These are phyloP conservation scores for Trichoderma sp. DNA, from an alignment of 2,329 filamentous ascomycete species.

Conservation along the genomic window DNA sequence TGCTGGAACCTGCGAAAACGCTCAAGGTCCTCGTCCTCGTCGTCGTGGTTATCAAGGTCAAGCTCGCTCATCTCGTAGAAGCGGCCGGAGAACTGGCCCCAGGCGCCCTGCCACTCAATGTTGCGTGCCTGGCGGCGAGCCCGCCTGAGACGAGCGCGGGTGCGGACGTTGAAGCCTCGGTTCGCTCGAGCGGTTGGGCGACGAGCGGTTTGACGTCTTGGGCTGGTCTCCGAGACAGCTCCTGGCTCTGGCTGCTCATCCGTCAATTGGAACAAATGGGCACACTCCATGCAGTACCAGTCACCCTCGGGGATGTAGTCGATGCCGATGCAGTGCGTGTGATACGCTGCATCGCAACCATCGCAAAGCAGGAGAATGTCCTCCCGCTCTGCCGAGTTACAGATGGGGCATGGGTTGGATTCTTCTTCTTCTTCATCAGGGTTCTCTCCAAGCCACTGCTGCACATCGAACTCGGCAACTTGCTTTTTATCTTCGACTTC, in stretches of 20 bases:
- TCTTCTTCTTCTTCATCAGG: conserved; percentile 69
- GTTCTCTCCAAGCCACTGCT: conserved; percentile 66
- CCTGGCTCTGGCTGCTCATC: conserved; percentile 32
- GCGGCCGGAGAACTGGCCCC: conserved; percentile 61
- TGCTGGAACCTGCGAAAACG: conserved; percentile 53
- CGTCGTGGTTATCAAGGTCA: conserved; percentile 41
- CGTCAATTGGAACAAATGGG: conserved; percentile 44
- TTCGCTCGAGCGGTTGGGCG: conserved; percentile 33
- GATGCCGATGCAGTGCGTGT: conserved; percentile 87
- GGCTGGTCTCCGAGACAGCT: conserved; percentile 30
- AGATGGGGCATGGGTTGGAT: conserved; percentile 75
- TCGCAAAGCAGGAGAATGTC: conserved; percentile 87
- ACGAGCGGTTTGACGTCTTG: conserved; percentile 30
- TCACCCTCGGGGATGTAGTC: conserved; percentile 70
- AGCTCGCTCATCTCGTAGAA: conserved; percentile 56
- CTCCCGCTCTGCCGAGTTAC: conserved; percentile 75
- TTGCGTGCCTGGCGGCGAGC: conserved; percentile 63
- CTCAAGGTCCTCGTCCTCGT: conserved; percentile 69
- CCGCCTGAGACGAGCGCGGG: conserved; percentile 55
- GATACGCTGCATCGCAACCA: conserved; percentile 82
- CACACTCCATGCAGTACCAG: conserved; percentile 91
- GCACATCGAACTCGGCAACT: conserved; percentile 82
- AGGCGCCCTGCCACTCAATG: conserved; percentile 85
- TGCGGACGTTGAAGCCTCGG: conserved; percentile 45
- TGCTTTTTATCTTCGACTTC: conserved; percentile 80